These are phyloP conservation scores for Torrubiella hemipterigena DNA, from an alignment of 2,329 filamentous ascomycete species.

Conservation along the genomic window DNA sequence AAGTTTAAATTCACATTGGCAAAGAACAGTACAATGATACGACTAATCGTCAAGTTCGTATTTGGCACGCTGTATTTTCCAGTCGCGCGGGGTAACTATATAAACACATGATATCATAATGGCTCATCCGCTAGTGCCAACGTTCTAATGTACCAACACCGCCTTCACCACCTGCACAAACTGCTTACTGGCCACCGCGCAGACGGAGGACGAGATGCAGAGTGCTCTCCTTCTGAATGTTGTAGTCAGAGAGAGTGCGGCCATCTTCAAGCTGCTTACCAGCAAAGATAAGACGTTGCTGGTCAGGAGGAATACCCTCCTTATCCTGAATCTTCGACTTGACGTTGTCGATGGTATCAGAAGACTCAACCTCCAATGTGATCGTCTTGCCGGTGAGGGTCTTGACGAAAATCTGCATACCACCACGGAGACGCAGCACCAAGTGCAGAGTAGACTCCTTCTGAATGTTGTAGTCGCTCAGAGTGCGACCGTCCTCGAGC, in stretches of 20 bases:
- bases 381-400: slow-evolving; percentile 91
- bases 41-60: too few relatives aligned
- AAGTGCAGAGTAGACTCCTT: slow-evolving; percentile 77
- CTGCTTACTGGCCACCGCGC: slow-evolving; percentile 56
- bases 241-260: slow-evolving; percentile 82
- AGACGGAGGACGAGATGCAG: slow-evolving; percentile 81
- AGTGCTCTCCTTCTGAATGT: slow-evolving; percentile 89
- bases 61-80: too few relatives aligned
- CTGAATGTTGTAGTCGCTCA: slow-evolving; percentile 95
- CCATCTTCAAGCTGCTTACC: slow-evolving; percentile 95
- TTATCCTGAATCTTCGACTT: slow-evolving; percentile 98
- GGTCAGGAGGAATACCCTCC: slow-evolving; percentile 92
- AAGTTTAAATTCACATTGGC: too few relatives aligned
- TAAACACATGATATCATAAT: slow-evolving; percentile 7
- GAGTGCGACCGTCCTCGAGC: slow-evolving; percentile 79
- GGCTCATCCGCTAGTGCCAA: slow-evolving; percentile 1
- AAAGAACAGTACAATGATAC: too few relatives aligned
- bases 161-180: slow-evolving; percentile 14
- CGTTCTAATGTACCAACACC: slow-evolving; percentile 4
- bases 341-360: slow-evolving; percentile 90
- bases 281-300: slow-evolving; percentile 92
- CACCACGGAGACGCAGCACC: slow-evolving; percentile 70
- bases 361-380: slow-evolving; percentile 79
- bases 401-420: slow-evolving; percentile 70
- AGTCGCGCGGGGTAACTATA: too few relatives aligned